phyloP scores from a whole-genome alignment of 805 yeast species.

The Candida patagonica region DNA sequence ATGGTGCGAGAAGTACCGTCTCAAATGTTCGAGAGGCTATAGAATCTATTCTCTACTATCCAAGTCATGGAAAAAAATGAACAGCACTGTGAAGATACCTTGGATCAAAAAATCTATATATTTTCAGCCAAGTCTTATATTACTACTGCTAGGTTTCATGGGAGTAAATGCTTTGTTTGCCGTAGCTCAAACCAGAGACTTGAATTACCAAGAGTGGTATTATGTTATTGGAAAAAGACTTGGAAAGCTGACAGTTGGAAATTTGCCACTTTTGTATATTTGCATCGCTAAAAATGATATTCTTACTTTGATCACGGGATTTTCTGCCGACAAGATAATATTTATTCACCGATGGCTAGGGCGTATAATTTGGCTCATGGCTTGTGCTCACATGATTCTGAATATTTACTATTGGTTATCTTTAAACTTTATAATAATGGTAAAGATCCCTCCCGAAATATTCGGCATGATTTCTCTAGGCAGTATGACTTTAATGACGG shows the following conservation, averaged over 20 bases:
- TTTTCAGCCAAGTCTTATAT: constrained; percentile 35
- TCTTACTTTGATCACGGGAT: constrained; percentile 33
- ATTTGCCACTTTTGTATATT: constrained; percentile 32
- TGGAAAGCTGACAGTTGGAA: constrained; percentile 34
- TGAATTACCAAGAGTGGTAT: constrained; percentile 31
- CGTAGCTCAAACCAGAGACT: constrained; percentile 29
- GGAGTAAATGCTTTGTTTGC: constrained; percentile 28
- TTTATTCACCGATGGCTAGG: constrained; percentile 40
- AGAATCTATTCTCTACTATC: constrained; percentile 8
- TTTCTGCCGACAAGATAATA: constrained; percentile 32
- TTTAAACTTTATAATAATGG: constrained; percentile 32
- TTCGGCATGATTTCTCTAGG: constrained; percentile 40
- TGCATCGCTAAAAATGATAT: constrained; percentile 34
- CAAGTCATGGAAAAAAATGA: constrained; percentile 8
- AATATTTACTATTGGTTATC: constrained; percentile 34
- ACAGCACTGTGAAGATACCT: constrained; percentile 15
- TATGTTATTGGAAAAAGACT: constrained; percentile 37
- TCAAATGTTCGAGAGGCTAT: background rate
- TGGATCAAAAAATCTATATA: constrained; percentile 21
- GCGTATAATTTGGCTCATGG: constrained; percentile 31
- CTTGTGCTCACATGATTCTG: constrained; percentile 31
- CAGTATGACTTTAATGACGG: constrained; percentile 30
- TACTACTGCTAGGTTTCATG: constrained; percentile 25
- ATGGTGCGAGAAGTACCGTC: background rate
- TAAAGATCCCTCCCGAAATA: constrained; percentile 40